Evolutionary conservation across 495 filamentous ascomycete genomes (phyloP), one percentile per base, ranked within the genome.

Genomic region (Letharia lupina): DNA sequence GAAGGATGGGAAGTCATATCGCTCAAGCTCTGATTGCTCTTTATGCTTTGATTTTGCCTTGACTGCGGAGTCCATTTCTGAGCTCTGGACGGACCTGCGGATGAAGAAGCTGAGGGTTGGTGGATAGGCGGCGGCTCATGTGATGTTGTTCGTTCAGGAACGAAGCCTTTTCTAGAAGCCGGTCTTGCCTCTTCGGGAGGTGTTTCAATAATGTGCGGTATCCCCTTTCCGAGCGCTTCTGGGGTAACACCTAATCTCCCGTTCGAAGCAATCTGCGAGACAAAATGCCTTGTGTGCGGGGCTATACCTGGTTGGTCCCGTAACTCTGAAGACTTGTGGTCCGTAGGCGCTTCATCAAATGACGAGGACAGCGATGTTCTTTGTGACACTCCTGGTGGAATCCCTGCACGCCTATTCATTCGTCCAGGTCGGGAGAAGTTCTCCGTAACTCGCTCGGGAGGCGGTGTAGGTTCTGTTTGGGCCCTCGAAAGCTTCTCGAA

Each of bases 391-490:
- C 72, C 52, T 23, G 50, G 52, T 23, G 62, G 62, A 28, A 69
- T 67, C 31, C 45, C 52, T 60, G 56, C 62, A 12, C 65, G 65
- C 45, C 71, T 58, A 28, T 70, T 72, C 4, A 64, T 45, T 59
- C 71, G 60, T 15, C 60, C 64, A 28, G 71, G 71, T 59, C 71
- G 63, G 31, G 71, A 72, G 54, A 72, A 72, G 20, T 72, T 72
- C 50, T 70, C 71, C 20, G 67, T 45, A 16, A 65, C 60, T 28
- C 61, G 67, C 13, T 65, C 62, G 11, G 62, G 13, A 23, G 62
- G 42, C 11, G 86, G 79, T 20, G 86, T 79, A 28, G 92, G 89
- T 73, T 96, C 92, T 11, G 91, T 91, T 69, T 90, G 86, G 2
- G 90, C 86, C 67, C 89, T 79, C 41, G 81, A 82, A 39, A 91